A percentile compares a stretch with the other conserved stretches of the same genome.
phyloP scores from a whole-genome alignment of 768 basidiomycete genomes.

The Russula abietina region DNA sequence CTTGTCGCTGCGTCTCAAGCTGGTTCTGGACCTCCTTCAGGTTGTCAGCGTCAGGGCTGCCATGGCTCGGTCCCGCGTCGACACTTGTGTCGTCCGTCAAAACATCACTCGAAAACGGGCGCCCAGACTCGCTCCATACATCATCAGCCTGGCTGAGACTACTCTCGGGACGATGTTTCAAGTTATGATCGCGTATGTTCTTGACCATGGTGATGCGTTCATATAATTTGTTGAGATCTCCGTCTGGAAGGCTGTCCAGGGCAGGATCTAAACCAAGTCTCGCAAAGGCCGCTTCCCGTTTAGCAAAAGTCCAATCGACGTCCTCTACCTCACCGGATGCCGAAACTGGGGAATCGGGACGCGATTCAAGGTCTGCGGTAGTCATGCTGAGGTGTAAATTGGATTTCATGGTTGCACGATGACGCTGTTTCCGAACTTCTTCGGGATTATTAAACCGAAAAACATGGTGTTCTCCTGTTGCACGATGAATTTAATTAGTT shows the following conservation, averaged over 20 bases:
- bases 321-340: constrained; percentile 62
- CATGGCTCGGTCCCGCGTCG: constrained; percentile 52
- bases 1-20: constrained; percentile 46
- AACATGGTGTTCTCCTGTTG: constrained; percentile 86
- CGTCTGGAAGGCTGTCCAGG: constrained; percentile 88
- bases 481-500: neutral
- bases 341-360: constrained; percentile 73
- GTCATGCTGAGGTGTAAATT: constrained; percentile 59
- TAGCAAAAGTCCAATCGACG: constrained; percentile 97
- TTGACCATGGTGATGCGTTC: constrained; percentile 93
- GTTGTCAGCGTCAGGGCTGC: constrained; percentile 61
- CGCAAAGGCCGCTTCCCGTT: constrained; percentile 87
- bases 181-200: constrained; percentile 74
- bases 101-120: constrained; percentile 69
- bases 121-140: constrained; percentile 83
- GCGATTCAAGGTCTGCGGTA: constrained; percentile 65
- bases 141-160: constrained; percentile 83
- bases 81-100: constrained; percentile 86
- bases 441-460: constrained; percentile 97
- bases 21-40: constrained; percentile 69
- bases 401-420: constrained; percentile 70
- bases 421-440: constrained; percentile 86
- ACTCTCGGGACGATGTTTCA: constrained; percentile 81
- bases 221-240: constrained; percentile 88
- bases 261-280: constrained; percentile 82